Evolutionary conservation across 2,329 filamentous ascomycete genomes (phyloP), one percentile per base, ranked within the genome.

Genomic region (Alternaria dauci): DNA sequence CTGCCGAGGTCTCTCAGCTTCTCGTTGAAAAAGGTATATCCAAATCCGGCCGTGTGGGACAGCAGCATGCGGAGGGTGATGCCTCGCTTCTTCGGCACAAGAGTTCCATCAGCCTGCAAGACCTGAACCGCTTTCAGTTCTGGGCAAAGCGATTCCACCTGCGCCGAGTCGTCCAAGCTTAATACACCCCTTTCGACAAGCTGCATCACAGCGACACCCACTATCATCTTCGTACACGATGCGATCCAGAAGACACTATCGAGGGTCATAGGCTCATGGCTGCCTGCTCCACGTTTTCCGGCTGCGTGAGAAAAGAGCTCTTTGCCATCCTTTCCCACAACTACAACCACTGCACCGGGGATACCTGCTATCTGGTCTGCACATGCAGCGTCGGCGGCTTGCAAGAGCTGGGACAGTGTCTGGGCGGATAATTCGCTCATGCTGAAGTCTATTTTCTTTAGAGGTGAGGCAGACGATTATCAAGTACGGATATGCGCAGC

Each of bases 11-110:
- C 16, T 14, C 48, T 44, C 18, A 16, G 28, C 11, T 25, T 38
- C 41, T 44, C 36, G 36, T 53, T 20, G 12, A 25, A 28, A 23
- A 58, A 58, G 41, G 41, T 39, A 28, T 53, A 43, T 39, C 26
- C 55, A 47, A 58, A 42, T 25, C 39, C 55, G 25, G 48, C 55
- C 11, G 55, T 58, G 16, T 54, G 41, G 18, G 30, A 23, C 26
- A 47, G 55, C 20, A 36, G 42, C 41, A 58, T 28, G 55, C 41
- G 50, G 11, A 46, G 39, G 16, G 32, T 43, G 34, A 47, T 52
- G 48, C 36, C 57, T 48, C 28, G 34, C 44, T 26, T 25, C 18
- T 51, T 59, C 50, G 57, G 51, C 18, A 38, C 20, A 8, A 59
- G 52, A 5, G 28, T 26, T 28, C 57, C 34, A 39, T 50, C 43